Percentiles rank a stretch among this genome's conserved stretches.
phyloP scores from a whole-genome alignment of 129 eudicot genomes.

The Artemisia annua region DNA sequence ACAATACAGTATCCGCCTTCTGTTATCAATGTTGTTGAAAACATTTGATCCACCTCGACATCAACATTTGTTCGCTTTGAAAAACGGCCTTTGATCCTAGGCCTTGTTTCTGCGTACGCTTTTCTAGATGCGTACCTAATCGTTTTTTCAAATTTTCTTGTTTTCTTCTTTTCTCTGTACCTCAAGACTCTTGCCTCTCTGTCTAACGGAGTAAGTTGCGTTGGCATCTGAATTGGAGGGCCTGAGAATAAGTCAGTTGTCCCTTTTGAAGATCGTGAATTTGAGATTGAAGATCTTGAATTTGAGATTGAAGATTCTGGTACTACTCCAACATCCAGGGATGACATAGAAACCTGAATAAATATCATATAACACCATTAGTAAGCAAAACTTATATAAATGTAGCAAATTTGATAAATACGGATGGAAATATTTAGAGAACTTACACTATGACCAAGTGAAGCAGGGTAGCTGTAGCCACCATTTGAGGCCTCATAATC shows the following conservation, averaged over 20 bases:
- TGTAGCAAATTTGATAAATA: not conserved
- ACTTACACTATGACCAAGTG: slow-evolving; percentile 75
- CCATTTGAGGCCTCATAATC: slow-evolving; percentile 53
- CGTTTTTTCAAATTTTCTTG: slow-evolving; percentile 86
- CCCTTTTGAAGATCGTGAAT: slow-evolving; percentile 61
- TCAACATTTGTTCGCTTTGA: slow-evolving; percentile 73
- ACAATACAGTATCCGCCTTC: slow-evolving; percentile 64
- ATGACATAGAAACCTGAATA: slow-evolving; percentile 71
- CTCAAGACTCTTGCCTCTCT: slow-evolving; percentile 87
- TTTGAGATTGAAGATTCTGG: slow-evolving; percentile 69
- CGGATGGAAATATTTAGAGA: not conserved
- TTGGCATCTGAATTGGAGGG: slow-evolving; percentile 53
- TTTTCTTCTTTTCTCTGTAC: slow-evolving; percentile 92
- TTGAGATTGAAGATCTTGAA: slow-evolving; percentile 50
- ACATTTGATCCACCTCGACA: slow-evolving; percentile 70
- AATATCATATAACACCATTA: no score
- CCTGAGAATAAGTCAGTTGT: slow-evolving; percentile 75
- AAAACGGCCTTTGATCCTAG: slow-evolving; percentile 93
- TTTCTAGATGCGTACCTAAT: slow-evolving; percentile 95
- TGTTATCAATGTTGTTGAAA: slow-evolving; percentile 46
- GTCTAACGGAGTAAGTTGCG: slow-evolving; percentile 61
- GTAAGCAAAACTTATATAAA: not conserved
- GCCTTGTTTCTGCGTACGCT: slow-evolving; percentile 95
- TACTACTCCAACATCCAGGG: slow-evolving; percentile 79
- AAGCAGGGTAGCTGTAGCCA: slow-evolving; percentile 56